Base-by-base conservation (phyloP, 345 rosid genomes). In the Clarkia xantiana region DNA sequence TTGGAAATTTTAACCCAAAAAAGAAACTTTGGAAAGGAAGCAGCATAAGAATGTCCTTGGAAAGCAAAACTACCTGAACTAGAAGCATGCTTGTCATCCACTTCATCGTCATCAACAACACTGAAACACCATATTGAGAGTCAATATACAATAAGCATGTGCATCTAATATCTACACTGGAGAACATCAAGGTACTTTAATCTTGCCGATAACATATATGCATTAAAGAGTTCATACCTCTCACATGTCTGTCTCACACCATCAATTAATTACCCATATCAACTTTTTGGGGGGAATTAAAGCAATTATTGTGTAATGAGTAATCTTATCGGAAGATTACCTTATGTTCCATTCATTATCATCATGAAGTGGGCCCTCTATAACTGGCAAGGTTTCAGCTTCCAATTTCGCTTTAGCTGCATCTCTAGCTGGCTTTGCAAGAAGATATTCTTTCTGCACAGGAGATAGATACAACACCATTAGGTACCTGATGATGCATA, bases 311-410 rank as follows among this genome's bases (percentile, higher is more conserved):
- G 36, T 5, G 8, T 29, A 29, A 7, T 5, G 8, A 0, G 36
- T 29, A 29, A 29, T 7, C 36, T 1, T 29, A 5, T 29, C 14
- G 16, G 5, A 40, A 10, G 14, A 47, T 41, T 71, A 84, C 98
- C 96, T 86, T 71, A 91, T 86, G 72, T 76, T 84, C 96, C 96
- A 86, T 58, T 86, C 96, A 58, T 91, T 86, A 62, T 86, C 96
- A 64, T 17, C 66, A 65, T 91, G 94, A 62, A 91, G 76, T 11
- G 87, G 86, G 51, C 69, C 58, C 56, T 78, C 83, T 42, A 51
- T 44, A 40, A 50, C 67, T 49, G 58, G 44, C 18, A 51, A 49
- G 52, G 80, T 75, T 57, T 77, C 83, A 9, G 83, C 89, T 55
- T 79, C 93, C 91, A 68, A 67, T 76, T 76, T 86, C 54, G 98